These are phyloP conservation scores for Phaeotremella fagi DNA, from an alignment of 768 basidiomycete genomes.

Conservation along the genomic window DNA sequence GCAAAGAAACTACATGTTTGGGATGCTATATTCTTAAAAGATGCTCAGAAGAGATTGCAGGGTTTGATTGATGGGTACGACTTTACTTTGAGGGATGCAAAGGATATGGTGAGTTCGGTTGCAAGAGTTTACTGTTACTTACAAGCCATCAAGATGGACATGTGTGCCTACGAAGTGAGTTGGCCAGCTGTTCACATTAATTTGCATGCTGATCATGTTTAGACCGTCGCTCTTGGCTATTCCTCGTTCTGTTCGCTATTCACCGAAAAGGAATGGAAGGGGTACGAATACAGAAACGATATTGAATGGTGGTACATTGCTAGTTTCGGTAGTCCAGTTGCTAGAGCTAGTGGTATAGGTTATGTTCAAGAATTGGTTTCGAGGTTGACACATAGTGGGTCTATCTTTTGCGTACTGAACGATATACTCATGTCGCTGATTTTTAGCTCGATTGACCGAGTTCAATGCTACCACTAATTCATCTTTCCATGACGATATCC, in stretches of 20 bases:
- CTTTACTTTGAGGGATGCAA: conserved; percentile 34
- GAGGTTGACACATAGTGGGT: conserved; percentile 42
- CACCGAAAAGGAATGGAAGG: conserved; percentile 87
- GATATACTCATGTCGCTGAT: neutral
- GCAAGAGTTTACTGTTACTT: neutral
- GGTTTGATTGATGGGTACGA: conserved; percentile 41
- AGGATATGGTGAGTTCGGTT: conserved; percentile 32
- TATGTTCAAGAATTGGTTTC: conserved; percentile 46
- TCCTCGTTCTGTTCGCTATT: conserved; percentile 88
- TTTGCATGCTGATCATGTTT: neutral
- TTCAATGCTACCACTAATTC: conserved; percentile 77
- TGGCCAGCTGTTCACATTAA: neutral
- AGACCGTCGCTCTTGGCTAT: conserved; percentile 85
- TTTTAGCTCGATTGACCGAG: conserved; percentile 40
- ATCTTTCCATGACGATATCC: conserved; percentile 62
- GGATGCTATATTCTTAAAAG: conserved; percentile 65
- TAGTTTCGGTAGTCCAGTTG: conserved; percentile 75
- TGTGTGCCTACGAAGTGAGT: conserved; percentile 44
- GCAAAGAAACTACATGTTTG: conserved; percentile 53
- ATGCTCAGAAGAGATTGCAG: conserved; percentile 61
- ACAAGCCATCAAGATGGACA: conserved; percentile 35
- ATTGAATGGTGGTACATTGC: conserved; percentile 53
- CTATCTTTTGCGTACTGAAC: neutral
- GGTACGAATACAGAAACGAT: conserved; percentile 69
- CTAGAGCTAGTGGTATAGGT: conserved; percentile 52